A percentile compares a stretch with the other conserved stretches of the same genome.
phyloP scores from a whole-genome alignment of 140 eudicot genomes.

The Erigeron philadelphicus region DNA sequence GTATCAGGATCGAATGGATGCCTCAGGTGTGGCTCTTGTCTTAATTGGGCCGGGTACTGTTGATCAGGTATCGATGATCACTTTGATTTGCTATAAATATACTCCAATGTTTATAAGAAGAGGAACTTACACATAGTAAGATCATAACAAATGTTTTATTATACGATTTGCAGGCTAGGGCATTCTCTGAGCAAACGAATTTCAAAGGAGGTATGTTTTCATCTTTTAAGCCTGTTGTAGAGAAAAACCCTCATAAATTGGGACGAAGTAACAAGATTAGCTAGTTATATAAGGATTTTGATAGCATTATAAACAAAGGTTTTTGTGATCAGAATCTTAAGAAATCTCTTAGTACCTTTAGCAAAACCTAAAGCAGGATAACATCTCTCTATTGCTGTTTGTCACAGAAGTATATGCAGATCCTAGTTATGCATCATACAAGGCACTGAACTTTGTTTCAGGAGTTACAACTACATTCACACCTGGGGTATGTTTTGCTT shows the following conservation, averaged over 20 bases:
- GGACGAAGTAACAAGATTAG: no score
- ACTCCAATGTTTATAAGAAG: background rate
- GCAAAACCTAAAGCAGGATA: background rate
- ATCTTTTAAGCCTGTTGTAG: no score
- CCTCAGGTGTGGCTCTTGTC: conserved; percentile 85
- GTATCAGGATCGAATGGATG: conserved; percentile 85
- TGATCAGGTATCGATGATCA: conserved; percentile 61
- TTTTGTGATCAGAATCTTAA: background rate
- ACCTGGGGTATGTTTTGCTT: conserved; percentile 59
- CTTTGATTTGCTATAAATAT: background rate
- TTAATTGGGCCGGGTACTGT: conserved; percentile 90
- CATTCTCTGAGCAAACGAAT: conserved; percentile 63
- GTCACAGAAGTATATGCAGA: conserved; percentile 90
- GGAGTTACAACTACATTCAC: conserved; percentile 86
- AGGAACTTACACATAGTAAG: no score
- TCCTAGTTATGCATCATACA: conserved; percentile 71
- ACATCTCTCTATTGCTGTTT: no score
- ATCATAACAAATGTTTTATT: no score
- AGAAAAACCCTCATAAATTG: no score
- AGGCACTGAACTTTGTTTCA: conserved; percentile 75
- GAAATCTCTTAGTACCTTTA: background rate
- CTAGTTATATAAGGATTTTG: background rate
- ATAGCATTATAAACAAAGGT: background rate
- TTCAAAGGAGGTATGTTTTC: conserved; percentile 72
- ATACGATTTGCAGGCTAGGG: conserved; percentile 69